Evolutionary conservation across 768 basidiomycete species (phyloP), one percentile per base, ranked within the genome.

Genomic region (Phylloporus sp.): DNA sequence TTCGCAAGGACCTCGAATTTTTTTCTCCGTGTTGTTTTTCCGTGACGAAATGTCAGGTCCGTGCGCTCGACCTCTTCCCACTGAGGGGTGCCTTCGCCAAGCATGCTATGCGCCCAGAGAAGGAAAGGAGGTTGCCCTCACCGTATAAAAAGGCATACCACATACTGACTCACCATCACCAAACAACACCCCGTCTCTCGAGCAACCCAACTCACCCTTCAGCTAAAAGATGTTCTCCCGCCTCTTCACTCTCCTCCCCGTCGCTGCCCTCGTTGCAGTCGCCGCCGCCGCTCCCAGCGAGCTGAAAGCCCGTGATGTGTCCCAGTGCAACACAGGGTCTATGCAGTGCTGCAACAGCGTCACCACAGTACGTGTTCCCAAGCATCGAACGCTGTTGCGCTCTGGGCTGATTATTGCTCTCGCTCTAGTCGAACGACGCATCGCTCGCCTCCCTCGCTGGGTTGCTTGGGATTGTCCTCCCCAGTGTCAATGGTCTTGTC

Each of bases 281-380:
- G 55, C 17, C 4, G 35, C 33, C 1, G 57, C 46, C 11, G 55
- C 44, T 3, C 56, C 56, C 14, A 31, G 7, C n/a, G 36, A 1
- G 26, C 31, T 53, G 29, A 37, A 36, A 8, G 55, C 28, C 5
- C 49, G 38, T 7, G n/a, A n/a, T n/a, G 4, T 14, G 26, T 23
- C 44, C 3, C 21, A 44, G 13, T 61, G 58, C 18, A 28, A 38
- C 38, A 58, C 52, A 0, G 59, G 58, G 3, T 11, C 41, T 1
- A 8, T 43, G 3, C 44, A 48, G 4, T 59, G 59, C 40, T 59
- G 56, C 33, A 10, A 7, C 14, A 42, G 4, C 5, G 44, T 42
- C 21, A 18, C 36, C n/a, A 4, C 14, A 3, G 56, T 55, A 9
- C 26, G 49, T 6, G 20, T 28, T 10, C 14, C 8, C 5, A 6